Evolutionary conservation across 805 yeast genomes (phyloP), one percentile per base, ranked within the genome.

Genomic region (Diddensiella santjacobensis): DNA sequence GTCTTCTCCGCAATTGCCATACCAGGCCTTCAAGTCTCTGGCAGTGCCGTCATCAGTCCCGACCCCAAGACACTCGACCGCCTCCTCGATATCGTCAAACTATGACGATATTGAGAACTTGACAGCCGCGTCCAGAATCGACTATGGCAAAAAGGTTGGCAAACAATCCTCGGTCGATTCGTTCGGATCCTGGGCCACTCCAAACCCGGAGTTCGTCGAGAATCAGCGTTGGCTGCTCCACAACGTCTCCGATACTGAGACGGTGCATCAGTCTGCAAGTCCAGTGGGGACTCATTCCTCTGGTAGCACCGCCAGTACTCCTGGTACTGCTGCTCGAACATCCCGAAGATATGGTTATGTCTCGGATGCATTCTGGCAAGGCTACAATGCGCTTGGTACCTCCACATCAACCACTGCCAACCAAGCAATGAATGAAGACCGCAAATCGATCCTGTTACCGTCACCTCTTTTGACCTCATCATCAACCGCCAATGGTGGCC

Each of bases 181-280:
- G 13, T 55, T 57, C 29, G 58, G 53, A 6, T 50, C 58, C 1
- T 56, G 59, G 55, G 48, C 55, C 10, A 41, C 56, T 6, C 51
- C 58, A 8, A 51, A 50, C 41, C 43, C 56, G 22, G 61, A 59
- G 24, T 59, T 59, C 35, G 54, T 58, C 18, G 62, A 59, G 44
- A 57, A 58, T 43, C 62, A 59, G 45, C 40, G 48, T 37, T 59
- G 62, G 62, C 46, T 58, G 23, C 39, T 57, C 46, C 46, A 45
- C 30, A 47, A 44, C 23, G 37, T 40, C 10, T 40, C 43, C 5
- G 48, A 43, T 19, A 38, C 39, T 8, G 42, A 47, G 15, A 26
- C 38, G 6, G 8, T 26, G 31, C 31, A 26, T 8, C 31, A 26
- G 11, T 19, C 45, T 20, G 20, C 20, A 10, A 35, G 38, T 17